A percentile compares a stretch with the other conserved stretches of the same genome.
Conservation (phyloP, 129 eudicot genomes). For the Tagetes erecta region DNA sequence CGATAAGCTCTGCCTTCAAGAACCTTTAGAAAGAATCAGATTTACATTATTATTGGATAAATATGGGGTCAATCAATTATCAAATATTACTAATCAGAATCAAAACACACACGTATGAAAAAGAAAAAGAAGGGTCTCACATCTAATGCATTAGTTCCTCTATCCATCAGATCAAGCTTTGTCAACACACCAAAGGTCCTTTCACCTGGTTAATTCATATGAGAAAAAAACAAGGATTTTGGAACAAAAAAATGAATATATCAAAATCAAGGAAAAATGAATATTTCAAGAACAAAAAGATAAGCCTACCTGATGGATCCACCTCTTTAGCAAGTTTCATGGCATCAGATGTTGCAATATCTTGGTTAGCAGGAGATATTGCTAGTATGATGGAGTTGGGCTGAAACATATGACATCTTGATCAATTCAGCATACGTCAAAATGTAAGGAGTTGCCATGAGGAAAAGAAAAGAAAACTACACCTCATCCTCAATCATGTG, state of each 20-base stretch:
- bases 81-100: not conserved
- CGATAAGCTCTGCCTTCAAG: constrained; percentile 90
- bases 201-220: constrained; percentile 53
- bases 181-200: constrained; percentile 88
- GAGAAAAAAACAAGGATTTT: not conserved
- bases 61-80: constrained; percentile 7
- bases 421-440: not conserved
- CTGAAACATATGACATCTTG: constrained; percentile 30
- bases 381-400: constrained; percentile 84
- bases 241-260: not conserved
- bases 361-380: constrained; percentile 93
- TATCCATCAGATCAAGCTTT: constrained; percentile 90
- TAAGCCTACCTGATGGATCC: constrained; percentile 66
- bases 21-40: constrained; percentile 44
- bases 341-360: constrained; percentile 93
- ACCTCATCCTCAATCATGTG: not conserved
- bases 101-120: constrained; percentile 9
- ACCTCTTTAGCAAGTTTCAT: constrained; percentile 85
- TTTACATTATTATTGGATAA: not conserved
- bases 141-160: constrained; percentile 87
- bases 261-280: not conserved
- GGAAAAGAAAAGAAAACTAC: not conserved
- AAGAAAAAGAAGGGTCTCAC: constrained; percentile 36
- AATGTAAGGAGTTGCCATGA: not conserved
- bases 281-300: constrained; percentile 14